Percentiles rank a stretch among this genome's conserved stretches.
Evolutionary conservation across 306 rosid genomes (phyloP).

Genomic region (Begonia loranthoides): DNA sequence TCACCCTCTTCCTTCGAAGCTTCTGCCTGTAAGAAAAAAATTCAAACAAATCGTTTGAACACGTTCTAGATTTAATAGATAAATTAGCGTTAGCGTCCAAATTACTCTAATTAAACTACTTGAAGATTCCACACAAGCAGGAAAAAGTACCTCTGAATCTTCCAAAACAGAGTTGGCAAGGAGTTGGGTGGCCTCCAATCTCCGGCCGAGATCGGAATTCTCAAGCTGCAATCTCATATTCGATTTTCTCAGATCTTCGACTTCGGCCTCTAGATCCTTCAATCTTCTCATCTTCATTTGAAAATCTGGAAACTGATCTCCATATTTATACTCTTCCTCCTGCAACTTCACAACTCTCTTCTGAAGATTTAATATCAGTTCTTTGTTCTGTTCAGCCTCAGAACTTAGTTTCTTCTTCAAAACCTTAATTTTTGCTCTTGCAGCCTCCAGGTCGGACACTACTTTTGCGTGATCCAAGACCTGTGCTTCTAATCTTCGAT

Average conservation of each 20-base stretch:
- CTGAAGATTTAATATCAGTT: constrained; percentile 44
- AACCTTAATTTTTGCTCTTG: constrained; percentile 41
- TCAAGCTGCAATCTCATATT: constrained; percentile 44
- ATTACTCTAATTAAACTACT: too few relatives aligned
- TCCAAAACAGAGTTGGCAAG: constrained; percentile 69
- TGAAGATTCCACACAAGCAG: not conserved
- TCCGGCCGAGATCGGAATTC: constrained; percentile 45
- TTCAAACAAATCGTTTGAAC: too few relatives aligned
- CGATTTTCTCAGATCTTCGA: constrained; percentile 37
- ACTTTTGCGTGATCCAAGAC: constrained; percentile 36
- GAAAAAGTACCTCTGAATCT: constrained; percentile 38
- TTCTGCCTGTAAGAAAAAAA: constrained; percentile 31
- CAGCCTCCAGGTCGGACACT: constrained; percentile 55
- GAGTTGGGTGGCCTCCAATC: constrained; percentile 67
- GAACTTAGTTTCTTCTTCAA: constrained; percentile 56
- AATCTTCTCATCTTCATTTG: constrained; percentile 32
- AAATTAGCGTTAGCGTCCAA: too few relatives aligned
- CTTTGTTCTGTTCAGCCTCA: constrained; percentile 70
- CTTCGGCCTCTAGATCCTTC: constrained; percentile 43
- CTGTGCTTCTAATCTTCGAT: constrained; percentile 41
- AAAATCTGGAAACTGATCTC: constrained; percentile 18
- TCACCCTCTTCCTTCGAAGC: constrained; percentile 31
- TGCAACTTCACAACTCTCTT: constrained; percentile 52
- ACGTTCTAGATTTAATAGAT: too few relatives aligned
- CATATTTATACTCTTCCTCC: constrained; percentile 32